phyloP scores from a whole-genome alignment of 352 stramenopile species.

The Globisporangium spinosum region DNA sequence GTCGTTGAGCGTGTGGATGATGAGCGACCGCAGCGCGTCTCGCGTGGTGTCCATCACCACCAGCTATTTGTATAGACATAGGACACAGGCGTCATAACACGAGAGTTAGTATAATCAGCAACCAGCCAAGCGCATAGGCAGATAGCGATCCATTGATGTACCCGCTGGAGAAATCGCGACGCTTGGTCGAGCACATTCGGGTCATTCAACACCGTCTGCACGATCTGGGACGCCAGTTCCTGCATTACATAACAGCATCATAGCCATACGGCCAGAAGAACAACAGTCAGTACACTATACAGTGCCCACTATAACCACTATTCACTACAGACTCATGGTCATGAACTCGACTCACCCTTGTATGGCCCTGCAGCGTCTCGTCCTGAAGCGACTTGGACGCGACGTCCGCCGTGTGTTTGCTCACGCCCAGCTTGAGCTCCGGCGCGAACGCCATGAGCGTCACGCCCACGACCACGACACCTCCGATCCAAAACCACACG shows the following conservation, averaged over 20 bases:
- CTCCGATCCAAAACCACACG: constrained; percentile 55
- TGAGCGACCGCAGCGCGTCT: constrained; percentile 40
- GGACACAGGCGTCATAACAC: constrained; percentile 2
- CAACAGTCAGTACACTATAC: constrained; percentile 1
- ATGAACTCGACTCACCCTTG: constrained; percentile 21
- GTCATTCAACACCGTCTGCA: constrained; percentile 85
- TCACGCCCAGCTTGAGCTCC: constrained; percentile 76
- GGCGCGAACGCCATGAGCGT: constrained; percentile 69
- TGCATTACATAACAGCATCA: background rate
- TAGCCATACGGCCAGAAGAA: background rate
- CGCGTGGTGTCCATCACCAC: constrained; percentile 65
- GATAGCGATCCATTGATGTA: constrained; percentile 16
- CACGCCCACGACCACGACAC: constrained; percentile 32
- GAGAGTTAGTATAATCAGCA: background rate
- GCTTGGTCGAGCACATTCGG: constrained; percentile 80
- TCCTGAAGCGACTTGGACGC: constrained; percentile 80
- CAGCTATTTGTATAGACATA: constrained; percentile 33
- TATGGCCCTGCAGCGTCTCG: constrained; percentile 73
- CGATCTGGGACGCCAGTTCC: constrained; percentile 79
- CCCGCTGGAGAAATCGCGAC: constrained; percentile 65
- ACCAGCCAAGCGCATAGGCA: constrained; percentile 1
- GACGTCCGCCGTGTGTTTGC: constrained; percentile 80
- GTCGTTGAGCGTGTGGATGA: constrained; percentile 65
- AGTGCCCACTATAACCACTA: background rate
- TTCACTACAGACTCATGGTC: background rate